Base-by-base conservation (phyloP, 129 eudicot genomes). In the Calendula officinalis region DNA sequence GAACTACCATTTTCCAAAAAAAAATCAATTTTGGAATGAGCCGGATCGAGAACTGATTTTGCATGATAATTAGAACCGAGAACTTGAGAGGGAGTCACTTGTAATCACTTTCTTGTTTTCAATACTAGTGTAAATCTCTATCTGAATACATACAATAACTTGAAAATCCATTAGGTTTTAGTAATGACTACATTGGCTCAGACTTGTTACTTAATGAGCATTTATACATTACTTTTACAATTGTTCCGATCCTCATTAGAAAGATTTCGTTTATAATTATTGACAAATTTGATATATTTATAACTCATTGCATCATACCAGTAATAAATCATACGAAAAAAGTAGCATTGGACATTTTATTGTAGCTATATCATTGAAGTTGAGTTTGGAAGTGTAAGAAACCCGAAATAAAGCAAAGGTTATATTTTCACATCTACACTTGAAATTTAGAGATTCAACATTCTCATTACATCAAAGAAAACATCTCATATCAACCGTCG, bases 61-160 rank as follows among this genome's bases (percentile, higher is more conserved):
- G 2, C 30, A 22, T 22, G 30, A 22, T 0, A 22, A 22, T 22
- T 22, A 22, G 30, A 22, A 22, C 30, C 30, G 2, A 22, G 30
- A 22, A n/a, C n/a, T n/a, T n/a, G n/a, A n/a, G n/a, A n/a, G n/a
- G n/a, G n/a, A n/a, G n/a, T n/a, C n/a, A n/a, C n/a, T n/a, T n/a
- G 62, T 71, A 71, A 38, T 40, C 68, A 66, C 54, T 56, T 73
- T 56, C n/a, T 44, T 72, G 47, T 42, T 57, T 63, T 67, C n/a
- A 1, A 27, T 45, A 38, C 53, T 56, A 22, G 52, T 46, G 14
- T 62, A 71, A 44, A 36, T 22, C 30, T 22, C 30, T 22, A 22
- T 22, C 2, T 22, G 2, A 22, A 22, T 22, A 22, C n/a, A n/a
- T 22, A 22, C 30, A 22, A 22, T 1, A 22, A 22, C 30, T 22